A percentile compares a stretch with the other conserved stretches of the same genome.
These are phyloP conservation scores for Cytospora piceicola DNA, from an alignment of 2,329 filamentous ascomycete genomes.

Conservation along the genomic window DNA sequence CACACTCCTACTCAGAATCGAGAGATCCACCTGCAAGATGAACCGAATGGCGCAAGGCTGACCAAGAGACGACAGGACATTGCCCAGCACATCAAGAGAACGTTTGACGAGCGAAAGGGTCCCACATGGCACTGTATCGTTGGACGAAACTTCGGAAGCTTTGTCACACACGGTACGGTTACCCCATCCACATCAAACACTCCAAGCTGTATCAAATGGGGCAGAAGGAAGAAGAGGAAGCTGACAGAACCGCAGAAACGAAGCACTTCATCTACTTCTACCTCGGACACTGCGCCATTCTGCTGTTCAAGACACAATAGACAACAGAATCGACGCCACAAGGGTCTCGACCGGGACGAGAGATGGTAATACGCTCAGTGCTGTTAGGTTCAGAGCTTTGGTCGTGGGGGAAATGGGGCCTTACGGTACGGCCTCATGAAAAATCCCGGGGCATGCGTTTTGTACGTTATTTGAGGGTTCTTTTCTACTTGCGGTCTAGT, in stretches of 20 bases:
- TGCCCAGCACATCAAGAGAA: conserved; percentile 93
- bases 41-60: conserved; percentile 5
- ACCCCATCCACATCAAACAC: conserved; percentile 8
- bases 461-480: conserved; percentile 12
- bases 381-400: not conserved
- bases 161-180: conserved; percentile 88
- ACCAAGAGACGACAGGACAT: conserved; percentile 68
- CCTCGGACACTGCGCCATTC: conserved; percentile 95
- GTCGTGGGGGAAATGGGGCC: conserved; percentile 4
- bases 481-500: conserved; percentile 19
- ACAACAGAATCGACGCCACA: conserved; percentile 10
- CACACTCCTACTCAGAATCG: not conserved
- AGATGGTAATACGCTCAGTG: not conserved
- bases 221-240: not conserved
- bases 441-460: conserved; percentile 5
- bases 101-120: conserved; percentile 94
- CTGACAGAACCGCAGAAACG: conserved; percentile 67
- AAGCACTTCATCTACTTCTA: conserved; percentile 99
- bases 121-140: conserved; percentile 99
- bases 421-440: conserved; percentile 4
- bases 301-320: conserved; percentile 98
- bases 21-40: not conserved
- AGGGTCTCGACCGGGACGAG: not conserved
- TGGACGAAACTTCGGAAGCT: conserved; percentile 97
- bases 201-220: not conserved